Base-by-base conservation (phyloP, 176 grass and related monocot genomes). In the Musa beccarii region DNA sequence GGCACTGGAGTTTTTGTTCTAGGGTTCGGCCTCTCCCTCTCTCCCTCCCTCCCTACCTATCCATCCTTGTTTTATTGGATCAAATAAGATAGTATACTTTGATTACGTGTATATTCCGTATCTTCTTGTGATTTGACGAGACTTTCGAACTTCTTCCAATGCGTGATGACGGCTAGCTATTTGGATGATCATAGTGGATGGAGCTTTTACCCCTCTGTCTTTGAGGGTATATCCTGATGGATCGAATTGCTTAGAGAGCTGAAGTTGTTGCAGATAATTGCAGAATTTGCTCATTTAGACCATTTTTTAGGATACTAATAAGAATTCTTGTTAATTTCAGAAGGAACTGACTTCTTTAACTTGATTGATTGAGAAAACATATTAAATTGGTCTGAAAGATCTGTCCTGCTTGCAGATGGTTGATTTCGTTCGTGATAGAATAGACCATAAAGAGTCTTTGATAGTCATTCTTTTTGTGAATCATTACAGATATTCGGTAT, bases 1-100 rank as follows among this genome's bases (percentile, higher is more conserved):
- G 94, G 84, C 52, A 91, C 90, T 72, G 94, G 94, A 34, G 78
- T 62, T 54, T 84, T 98, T 77, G 83, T 62, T 82, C 86, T 78
- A 7, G 90, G 94, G 94, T 97, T 73, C 73, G 80, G 11, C 54
- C 59, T 74, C 56, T 49, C 10, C 55, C 16, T 25, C 75, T 6
- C 19, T 59, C 26, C 34, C 3, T 61, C 12, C 69, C 19, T 66
- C 53, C 19, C 13, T 76, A 20, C 52, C 4, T 15, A 62, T n/a
- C 20, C 3, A 43, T 6, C 3, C 6, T 43, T 43, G 34, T 4
- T 43, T 6, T 43, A 6, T 43, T 5, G 34, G 34, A 43, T 43
- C 34, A 6, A 43, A 43, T 43, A 34, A 5, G 34, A 43, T n/a
- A 62, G 59, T 9, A n/a, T 8, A 19, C 59, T 22, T 20, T 12